Conservation (phyloP, 2,329 filamentous ascomycete species). For the Exophiala dermatitidis region DNA sequence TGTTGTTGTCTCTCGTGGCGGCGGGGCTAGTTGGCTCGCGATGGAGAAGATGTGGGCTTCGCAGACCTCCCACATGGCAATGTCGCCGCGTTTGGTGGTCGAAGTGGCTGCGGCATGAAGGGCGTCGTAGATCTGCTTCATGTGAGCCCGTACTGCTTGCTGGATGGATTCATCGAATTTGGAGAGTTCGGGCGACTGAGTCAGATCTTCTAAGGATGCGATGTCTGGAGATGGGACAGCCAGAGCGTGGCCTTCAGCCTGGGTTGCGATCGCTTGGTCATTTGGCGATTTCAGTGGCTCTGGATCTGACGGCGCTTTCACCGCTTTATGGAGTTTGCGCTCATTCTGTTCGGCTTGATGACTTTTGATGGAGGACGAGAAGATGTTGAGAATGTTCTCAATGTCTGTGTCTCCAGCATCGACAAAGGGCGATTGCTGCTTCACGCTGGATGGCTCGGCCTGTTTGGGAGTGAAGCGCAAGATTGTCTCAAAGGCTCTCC, state of each 20-base stretch:
- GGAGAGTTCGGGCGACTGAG: neutral
- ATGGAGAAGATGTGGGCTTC: constrained; percentile 21
- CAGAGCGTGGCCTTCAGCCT: too few relatives aligned
- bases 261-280: too few relatives aligned
- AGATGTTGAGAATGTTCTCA: constrained; percentile 16
- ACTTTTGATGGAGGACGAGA: constrained; percentile 8
- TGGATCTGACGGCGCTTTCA: neutral
- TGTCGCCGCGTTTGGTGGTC: constrained; percentile 13
- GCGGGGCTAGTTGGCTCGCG: constrained; percentile 6
- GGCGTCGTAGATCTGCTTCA: constrained; percentile 8
- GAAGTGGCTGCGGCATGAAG: constrained; percentile 13
- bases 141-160: constrained; percentile 4
- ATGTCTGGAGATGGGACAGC: too few relatives aligned
- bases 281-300: neutral
- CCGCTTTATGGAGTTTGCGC: too few relatives aligned
- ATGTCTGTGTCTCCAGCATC: constrained; percentile 12
- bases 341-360: constrained; percentile 1
- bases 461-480: constrained; percentile 12
- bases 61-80: constrained; percentile 20
- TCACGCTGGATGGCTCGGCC: constrained; percentile 2
- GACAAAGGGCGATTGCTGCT: neutral
- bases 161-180: constrained; percentile 2
- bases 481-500: constrained; percentile 21
- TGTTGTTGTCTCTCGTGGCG: neutral
- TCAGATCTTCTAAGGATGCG: neutral